These are phyloP conservation scores for Centella asiatica DNA, from an alignment of 129 eudicot genomes.

Conservation along the genomic window DNA sequence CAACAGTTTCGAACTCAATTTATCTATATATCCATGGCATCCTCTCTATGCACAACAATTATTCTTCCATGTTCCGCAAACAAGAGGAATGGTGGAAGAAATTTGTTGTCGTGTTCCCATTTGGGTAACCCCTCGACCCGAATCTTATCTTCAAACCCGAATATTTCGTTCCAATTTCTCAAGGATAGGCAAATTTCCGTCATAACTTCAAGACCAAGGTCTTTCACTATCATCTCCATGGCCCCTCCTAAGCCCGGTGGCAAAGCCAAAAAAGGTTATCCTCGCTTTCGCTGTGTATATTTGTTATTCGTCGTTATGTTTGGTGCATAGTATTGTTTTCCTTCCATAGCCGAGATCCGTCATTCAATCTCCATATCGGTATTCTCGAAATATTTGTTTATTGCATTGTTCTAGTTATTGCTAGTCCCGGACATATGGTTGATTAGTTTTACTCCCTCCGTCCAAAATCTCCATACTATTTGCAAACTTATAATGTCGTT, in stretches of 20 bases:
- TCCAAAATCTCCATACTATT: too few species aligned
- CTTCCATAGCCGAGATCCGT: not conserved
- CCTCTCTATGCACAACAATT: not conserved
- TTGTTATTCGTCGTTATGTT: not conserved
- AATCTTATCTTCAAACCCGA: conserved; percentile 31
- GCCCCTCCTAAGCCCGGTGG: conserved; percentile 95
- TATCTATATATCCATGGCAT: conserved; percentile 1
- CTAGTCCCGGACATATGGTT: too few species aligned
- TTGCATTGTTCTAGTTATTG: not conserved
- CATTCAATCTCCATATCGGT: too few species aligned
- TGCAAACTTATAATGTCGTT: too few species aligned
- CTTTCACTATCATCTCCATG: conserved; percentile 65
- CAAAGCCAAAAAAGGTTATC: conserved; percentile 77
- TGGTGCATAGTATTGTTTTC: not conserved
- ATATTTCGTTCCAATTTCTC: conserved; percentile 17
- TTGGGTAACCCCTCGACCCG: conserved; percentile 20
- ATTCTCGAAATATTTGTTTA: too few species aligned
- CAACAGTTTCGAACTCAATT: not conserved
- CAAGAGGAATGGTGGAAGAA: not conserved
- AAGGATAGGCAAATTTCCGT: not conserved
- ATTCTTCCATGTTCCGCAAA: not conserved
- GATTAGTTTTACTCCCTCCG: too few species aligned
- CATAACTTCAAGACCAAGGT: conserved; percentile 25
- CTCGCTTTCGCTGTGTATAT: too few species aligned
- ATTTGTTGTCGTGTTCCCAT: conserved; percentile 16